Conservation (phyloP, 352 stramenopile species). For the Phytophthora quininea region DNA sequence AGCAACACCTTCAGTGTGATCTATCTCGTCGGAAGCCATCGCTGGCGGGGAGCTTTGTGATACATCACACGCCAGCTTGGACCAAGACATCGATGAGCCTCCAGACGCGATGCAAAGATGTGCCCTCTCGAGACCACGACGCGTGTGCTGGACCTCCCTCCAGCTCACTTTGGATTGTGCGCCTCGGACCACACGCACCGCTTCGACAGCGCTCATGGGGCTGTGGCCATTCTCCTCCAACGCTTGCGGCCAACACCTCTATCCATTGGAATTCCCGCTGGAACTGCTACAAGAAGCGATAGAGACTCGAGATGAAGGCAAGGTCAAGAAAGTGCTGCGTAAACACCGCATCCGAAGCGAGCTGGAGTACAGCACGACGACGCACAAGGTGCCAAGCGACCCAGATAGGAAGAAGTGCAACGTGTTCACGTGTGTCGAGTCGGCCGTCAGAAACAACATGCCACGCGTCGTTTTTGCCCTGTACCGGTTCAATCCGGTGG, state of each 20-base stretch:
- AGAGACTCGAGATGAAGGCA: slow-evolving; percentile 10
- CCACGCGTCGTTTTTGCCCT: slow-evolving; percentile 16
- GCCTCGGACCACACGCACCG: neutral
- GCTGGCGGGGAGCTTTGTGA: neutral
- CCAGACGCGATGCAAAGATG: slow-evolving; percentile 12
- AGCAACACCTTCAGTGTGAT: neutral
- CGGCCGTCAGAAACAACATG: slow-evolving; percentile 17
- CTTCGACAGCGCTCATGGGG: neutral
- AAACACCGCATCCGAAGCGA: slow-evolving; percentile 22
- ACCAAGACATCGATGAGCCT: neutral
- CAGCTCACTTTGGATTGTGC: slow-evolving; percentile 18
- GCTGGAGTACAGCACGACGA: slow-evolving; percentile 16
- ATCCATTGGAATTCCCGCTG: slow-evolving; percentile 19
- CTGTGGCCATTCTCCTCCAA: slow-evolving; percentile 21
- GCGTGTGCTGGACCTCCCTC: neutral
- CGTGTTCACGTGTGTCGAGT: slow-evolving; percentile 32
- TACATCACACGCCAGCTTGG: neutral
- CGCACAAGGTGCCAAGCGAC: slow-evolving; percentile 19
- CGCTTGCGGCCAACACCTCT: neutral
- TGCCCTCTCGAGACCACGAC: slow-evolving; percentile 6
- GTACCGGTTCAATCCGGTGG: slow-evolving; percentile 14
- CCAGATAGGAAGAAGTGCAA: slow-evolving; percentile 28
- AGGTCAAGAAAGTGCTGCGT: slow-evolving; percentile 16
- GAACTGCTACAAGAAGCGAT: slow-evolving; percentile 25
- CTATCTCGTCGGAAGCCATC: neutral